Evolutionary conservation across 1,284 basidiomycete species (phyloP).

Genomic region (Trametes hirsuta): DNA sequence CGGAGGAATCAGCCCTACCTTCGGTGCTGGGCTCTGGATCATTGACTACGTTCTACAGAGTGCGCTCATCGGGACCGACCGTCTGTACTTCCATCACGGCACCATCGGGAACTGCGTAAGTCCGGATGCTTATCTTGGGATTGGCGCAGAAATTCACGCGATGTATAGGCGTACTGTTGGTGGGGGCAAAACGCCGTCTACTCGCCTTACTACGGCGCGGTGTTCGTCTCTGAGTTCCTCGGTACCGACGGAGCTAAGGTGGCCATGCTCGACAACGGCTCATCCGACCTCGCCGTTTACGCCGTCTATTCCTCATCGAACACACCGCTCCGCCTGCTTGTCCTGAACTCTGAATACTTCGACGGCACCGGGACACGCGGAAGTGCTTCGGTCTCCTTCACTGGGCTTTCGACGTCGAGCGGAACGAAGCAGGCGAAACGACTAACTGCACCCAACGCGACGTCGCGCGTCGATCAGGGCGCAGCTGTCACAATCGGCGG

Average conservation of each 20-base stretch:
- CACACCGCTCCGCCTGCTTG: constrained; percentile 37
- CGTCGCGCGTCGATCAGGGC: constrained; percentile 38
- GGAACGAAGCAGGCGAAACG: constrained; percentile 36
- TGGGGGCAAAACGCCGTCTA: constrained; percentile 40
- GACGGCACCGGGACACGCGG: constrained; percentile 39
- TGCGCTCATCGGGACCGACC: constrained; percentile 42
- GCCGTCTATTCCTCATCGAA: constrained; percentile 36
- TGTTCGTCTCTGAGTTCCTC: constrained; percentile 44
- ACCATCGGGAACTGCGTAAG: constrained; percentile 45
- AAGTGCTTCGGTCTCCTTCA: constrained; percentile 34
- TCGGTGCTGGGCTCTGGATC: constrained; percentile 49
- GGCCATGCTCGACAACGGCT: constrained; percentile 42
- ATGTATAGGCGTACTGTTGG: constrained; percentile 43
- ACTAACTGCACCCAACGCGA: constrained; percentile 42
- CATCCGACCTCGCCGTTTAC: constrained; percentile 40
- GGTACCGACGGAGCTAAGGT: constrained; percentile 38
- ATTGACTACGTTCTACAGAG: constrained; percentile 50
- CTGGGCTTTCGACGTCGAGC: constrained; percentile 30
- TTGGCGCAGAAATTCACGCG: not conserved
- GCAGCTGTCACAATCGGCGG: constrained; percentile 45
- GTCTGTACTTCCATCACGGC: constrained; percentile 51
- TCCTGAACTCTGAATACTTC: constrained; percentile 45
- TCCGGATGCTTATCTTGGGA: not conserved
- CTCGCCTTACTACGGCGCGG: constrained; percentile 47
- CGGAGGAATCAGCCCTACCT: constrained; percentile 47